Evolutionary conservation across 2,329 filamentous ascomycete genomes (phyloP).

Genomic region (Diaporthe sp.): DNA sequence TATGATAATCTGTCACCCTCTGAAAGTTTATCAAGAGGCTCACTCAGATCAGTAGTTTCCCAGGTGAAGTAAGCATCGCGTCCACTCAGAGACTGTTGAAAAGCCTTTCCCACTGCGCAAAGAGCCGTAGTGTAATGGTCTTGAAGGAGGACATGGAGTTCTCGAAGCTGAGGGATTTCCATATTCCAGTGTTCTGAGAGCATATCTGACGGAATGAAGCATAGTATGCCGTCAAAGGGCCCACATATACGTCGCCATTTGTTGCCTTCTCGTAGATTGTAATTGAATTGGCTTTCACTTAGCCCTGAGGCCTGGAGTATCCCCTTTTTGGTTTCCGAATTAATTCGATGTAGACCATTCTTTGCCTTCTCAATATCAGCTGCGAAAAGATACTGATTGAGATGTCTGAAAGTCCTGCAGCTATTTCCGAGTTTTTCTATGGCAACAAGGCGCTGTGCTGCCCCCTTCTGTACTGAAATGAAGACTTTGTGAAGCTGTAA

Average conservation of each 20-base stretch:
- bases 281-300: not conserved
- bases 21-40: not conserved
- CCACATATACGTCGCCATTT: not conserved
- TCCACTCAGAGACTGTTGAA: not conserved
- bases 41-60: not conserved
- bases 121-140: not conserved
- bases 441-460: not conserved
- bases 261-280: not conserved
- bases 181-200: too few species aligned
- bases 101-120: not conserved
- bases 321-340: not conserved
- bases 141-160: not conserved
- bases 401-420: not conserved
- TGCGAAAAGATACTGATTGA: not conserved
- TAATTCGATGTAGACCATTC: not conserved
- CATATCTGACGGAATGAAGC: not conserved
- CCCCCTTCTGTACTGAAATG: not conserved
- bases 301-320: not conserved
- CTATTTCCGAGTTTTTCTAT: not conserved
- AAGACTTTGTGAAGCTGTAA: not conserved
- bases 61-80: not conserved
- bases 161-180: not conserved
- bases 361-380: not conserved
- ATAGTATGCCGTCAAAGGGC: not conserved
- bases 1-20: not conserved